Evolutionary conservation across 140 eudicot genomes (phyloP), one percentile per base, ranked within the genome.

Genomic region (Eryngium alpinum): DNA sequence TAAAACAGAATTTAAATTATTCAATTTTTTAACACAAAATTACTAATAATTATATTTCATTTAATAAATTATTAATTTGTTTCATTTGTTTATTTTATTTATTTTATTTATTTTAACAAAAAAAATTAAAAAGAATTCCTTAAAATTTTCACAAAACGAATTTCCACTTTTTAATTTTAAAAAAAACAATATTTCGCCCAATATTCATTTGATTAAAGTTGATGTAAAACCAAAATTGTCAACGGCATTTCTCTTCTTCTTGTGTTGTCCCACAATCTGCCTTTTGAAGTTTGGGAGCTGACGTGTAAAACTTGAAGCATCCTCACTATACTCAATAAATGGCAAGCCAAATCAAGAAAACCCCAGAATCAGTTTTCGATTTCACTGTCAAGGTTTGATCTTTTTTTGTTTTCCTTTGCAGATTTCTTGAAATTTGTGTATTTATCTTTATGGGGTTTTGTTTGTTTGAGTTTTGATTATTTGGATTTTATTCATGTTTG

Each of bases 331-430:
- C 29, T 62, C 29, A 5, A 9, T n/a, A 31, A 72, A 84, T 87
- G 89, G 77, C 79, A 32, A 65, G 57, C 79, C 33, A 77, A 57
- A 77, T 84, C 2, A 65, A 72, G 44, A 79, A 59, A 25, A 78
- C 66, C 76, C 90, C 89, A 77, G 81, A 83, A 80, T 87, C 97
- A 27, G 78, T 90, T 77, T 66, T 87, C 83, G 89, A 92, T 72
- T 79, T 90, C 73, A 89, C 86, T 38, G 86, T 90, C 62, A 92
- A 92, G 97, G 97, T 92, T 38, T 24, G 81, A 13, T 80, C 21
- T 70, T 72, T 25, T 60, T 75, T 9, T 13, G 32, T 69, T 69
- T 24, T 6, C 27, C 46, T 14, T 4, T 70, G 44, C 1, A 1
- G 9, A 34, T 31, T 17, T 17, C 10, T 3, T 34, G 1, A 6